Percentiles rank a stretch among this genome's conserved stretches.
Evolutionary conservation across 352 stramenopile species (phyloP).

Genomic region (Phytophthora nicotianae): DNA sequence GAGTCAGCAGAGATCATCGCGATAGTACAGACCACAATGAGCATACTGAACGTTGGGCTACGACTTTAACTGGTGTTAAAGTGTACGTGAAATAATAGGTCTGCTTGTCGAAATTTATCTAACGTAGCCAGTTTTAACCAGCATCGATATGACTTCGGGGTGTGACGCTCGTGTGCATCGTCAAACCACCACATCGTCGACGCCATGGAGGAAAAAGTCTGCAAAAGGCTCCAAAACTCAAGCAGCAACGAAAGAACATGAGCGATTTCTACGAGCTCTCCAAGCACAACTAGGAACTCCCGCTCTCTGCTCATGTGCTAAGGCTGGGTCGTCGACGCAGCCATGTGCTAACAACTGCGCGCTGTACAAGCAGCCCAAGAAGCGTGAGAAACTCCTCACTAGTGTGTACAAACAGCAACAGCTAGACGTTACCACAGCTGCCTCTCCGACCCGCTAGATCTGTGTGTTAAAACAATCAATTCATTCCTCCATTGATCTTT

Average conservation of each 20-base stretch:
- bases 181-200: constrained; percentile 41
- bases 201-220: constrained; percentile 60
- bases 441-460: constrained; percentile 17
- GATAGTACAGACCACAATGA: background rate
- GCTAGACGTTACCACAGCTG: constrained; percentile 7
- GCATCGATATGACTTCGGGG: constrained; percentile 43
- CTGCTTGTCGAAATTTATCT: background rate
- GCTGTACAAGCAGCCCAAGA: constrained; percentile 67
- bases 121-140: constrained; percentile 20
- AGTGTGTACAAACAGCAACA: constrained; percentile 75
- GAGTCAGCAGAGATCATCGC: constrained; percentile 16
- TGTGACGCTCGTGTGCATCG: constrained; percentile 46
- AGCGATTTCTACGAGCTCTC: constrained; percentile 57
- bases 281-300: constrained; percentile 54
- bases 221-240: constrained; percentile 3
- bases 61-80: constrained; percentile 8
- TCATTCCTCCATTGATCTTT: constrained; percentile 17
- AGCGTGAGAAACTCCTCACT: constrained; percentile 56
- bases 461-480: constrained; percentile 21
- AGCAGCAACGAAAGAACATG: constrained; percentile 21
- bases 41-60: background rate
- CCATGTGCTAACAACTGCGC: constrained; percentile 75
- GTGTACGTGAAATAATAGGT: constrained; percentile 9
- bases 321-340: constrained; percentile 13
- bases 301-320: constrained; percentile 58